phyloP scores from a whole-genome alignment of 371 early-diverging fungal species.

The Umbelopsis sp. region DNA sequence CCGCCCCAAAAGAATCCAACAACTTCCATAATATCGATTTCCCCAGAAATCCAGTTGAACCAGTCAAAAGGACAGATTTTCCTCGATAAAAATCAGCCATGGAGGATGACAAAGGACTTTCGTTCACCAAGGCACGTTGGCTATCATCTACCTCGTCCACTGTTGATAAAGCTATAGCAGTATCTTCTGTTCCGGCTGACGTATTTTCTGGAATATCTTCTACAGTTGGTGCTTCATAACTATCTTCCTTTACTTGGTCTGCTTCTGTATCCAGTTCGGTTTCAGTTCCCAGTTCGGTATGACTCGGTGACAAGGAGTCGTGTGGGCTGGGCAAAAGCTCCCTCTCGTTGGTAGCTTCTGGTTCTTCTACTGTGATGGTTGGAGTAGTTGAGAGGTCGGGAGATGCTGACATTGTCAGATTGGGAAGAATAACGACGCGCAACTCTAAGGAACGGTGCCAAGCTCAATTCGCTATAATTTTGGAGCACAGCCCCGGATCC shows the following conservation, averaged over 20 bases:
- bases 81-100: constrained; percentile 28
- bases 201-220: not conserved
- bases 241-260: not conserved
- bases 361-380: not conserved
- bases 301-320: not conserved
- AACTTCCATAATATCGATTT: constrained; percentile 62
- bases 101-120: not conserved
- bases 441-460: constrained; percentile 7
- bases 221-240: not conserved
- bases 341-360: not conserved
- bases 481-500: constrained; percentile 4
- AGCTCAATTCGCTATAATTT: not conserved
- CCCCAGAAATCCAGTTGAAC: constrained; percentile 68
- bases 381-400: not conserved
- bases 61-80: constrained; percentile 58
- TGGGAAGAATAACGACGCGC: constrained; percentile 6
- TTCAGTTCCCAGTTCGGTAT: not conserved
- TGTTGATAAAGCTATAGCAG: not conserved
- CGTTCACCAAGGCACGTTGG: not conserved
- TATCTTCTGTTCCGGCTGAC: not conserved
- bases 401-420: constrained; percentile 8
- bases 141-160: not conserved
- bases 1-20: constrained; percentile 28
- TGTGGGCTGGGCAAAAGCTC: not conserved
- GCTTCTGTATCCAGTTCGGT: not conserved